Conservation (phyloP, 495 filamentous ascomycete species). For the Podospora fimiseda region DNA sequence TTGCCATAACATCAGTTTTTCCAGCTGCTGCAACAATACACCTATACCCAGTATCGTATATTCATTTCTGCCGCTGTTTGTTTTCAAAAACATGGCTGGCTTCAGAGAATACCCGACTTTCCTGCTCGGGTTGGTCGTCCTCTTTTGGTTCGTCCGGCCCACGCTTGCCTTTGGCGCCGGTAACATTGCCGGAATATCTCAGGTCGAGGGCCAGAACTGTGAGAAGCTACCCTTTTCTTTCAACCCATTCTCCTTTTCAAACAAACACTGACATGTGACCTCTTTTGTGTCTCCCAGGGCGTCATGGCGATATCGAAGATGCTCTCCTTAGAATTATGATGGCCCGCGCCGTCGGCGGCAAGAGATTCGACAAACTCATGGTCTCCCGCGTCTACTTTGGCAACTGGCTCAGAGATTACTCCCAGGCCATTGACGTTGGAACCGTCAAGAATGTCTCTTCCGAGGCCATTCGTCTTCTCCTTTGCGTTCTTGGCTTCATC, state of each 20-base stretch:
- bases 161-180: constrained; percentile 80
- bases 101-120: constrained; percentile 35
- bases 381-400: constrained; percentile 84
- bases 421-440: constrained; percentile 77
- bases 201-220: constrained; percentile 77
- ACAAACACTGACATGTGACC: constrained; percentile 3
- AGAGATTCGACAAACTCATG: constrained; percentile 82
- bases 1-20: not conserved
- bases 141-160: constrained; percentile 56
- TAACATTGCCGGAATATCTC: constrained; percentile 70
- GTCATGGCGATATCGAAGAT: constrained; percentile 95
- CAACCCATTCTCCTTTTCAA: not conserved
- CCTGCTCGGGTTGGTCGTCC: constrained; percentile 44
- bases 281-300: constrained; percentile 42
- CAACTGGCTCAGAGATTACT: constrained; percentile 86
- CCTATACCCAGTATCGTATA: not conserved
- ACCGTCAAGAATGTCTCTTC: constrained; percentile 82
- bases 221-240: constrained; percentile 4
- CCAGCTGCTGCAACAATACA: not conserved
- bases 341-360: constrained; percentile 68
- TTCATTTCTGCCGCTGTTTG: not conserved
- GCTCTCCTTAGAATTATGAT: constrained; percentile 68
- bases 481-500: constrained; percentile 56
- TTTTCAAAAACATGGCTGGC: constrained; percentile 31
- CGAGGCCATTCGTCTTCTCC: constrained; percentile 79